Evolutionary conservation across 768 basidiomycete species (phyloP).

Genomic region (Leccinellum rugosiceps): DNA sequence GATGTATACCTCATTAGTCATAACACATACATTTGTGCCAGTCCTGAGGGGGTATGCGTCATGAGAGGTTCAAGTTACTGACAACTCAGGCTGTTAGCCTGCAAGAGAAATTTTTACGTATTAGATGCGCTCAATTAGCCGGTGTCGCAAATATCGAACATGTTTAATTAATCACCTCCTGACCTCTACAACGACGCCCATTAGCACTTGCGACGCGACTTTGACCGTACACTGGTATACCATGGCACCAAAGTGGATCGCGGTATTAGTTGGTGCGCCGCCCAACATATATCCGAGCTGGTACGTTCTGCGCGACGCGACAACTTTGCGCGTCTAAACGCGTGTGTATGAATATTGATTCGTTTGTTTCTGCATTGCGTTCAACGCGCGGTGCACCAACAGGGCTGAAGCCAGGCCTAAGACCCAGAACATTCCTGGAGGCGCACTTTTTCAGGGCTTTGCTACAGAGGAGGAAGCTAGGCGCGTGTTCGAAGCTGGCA

Average conservation of each 20-base stretch:
- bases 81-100: no score
- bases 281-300: slow-evolving; percentile 31
- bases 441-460: slow-evolving; percentile 43
- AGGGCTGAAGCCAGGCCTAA: slow-evolving; percentile 48
- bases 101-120: slow-evolving; percentile 12
- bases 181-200: slow-evolving; percentile 8
- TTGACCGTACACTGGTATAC: neutral
- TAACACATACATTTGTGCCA: neutral
- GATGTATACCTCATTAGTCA: neutral
- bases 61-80: no score
- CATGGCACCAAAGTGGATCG: slow-evolving; percentile 23
- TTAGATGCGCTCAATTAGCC: slow-evolving; percentile 4
- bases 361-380: slow-evolving; percentile 5
- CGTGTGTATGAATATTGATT: slow-evolving; percentile 26
- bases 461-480: slow-evolving; percentile 40
- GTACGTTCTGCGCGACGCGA: slow-evolving; percentile 14
- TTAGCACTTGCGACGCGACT: slow-evolving; percentile 1
- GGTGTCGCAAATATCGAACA: slow-evolving; percentile 18
- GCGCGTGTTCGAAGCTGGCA: slow-evolving; percentile 28
- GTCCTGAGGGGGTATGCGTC: neutral
- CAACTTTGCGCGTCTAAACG: slow-evolving; percentile 6
- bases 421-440: slow-evolving; percentile 41
- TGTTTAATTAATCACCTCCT: slow-evolving; percentile 21
- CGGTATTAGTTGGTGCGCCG: slow-evolving; percentile 24
- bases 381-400: slow-evolving; percentile 7